These are phyloP conservation scores for Umbellularia californica DNA, from an alignment of 164 flowering plant species.

Conservation along the genomic window DNA sequence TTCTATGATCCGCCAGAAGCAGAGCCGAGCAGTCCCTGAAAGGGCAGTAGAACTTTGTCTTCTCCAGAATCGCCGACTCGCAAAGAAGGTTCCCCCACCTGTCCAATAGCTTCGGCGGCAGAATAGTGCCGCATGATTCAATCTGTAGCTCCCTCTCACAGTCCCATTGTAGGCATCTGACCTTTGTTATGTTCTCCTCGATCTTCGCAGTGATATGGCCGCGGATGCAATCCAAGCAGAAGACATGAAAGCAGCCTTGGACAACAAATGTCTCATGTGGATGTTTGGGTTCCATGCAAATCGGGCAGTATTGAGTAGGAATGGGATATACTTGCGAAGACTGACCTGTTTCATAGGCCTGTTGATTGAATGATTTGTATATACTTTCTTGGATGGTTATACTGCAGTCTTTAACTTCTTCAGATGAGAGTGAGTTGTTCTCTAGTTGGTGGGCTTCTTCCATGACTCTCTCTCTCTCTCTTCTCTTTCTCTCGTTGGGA, in stretches of 20 bases:
- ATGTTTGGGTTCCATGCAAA: conserved; percentile 15
- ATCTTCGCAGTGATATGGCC: conserved; percentile 21
- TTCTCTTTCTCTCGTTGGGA: background rate
- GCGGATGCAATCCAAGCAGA: conserved; percentile 35
- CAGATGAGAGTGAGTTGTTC: background rate
- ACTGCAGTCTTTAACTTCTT: background rate
- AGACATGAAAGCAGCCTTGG: conserved; percentile 26
- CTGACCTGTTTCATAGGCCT: background rate
- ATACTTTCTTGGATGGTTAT: background rate
- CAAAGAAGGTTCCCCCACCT: conserved; percentile 14
- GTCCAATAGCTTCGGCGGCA: conserved; percentile 22
- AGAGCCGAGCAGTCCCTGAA: conserved; percentile 20
- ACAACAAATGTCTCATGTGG: conserved; percentile 1
- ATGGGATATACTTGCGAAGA: background rate
- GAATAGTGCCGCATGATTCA: conserved; percentile 15
- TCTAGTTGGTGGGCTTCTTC: background rate
- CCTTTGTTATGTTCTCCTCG: conserved; percentile 3
- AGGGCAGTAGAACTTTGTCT: conserved; percentile 17
- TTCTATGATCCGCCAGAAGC: conserved; percentile 12
- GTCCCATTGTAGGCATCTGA: conserved; percentile 29
- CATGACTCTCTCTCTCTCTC: background rate
- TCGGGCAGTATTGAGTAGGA: conserved; percentile 6
- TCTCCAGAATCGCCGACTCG: conserved; percentile 1
- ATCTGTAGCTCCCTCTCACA: conserved; percentile 25
- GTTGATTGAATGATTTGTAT: background rate